Evolutionary conservation across 2,329 filamentous ascomycete species (phyloP).

Genomic region (Aspergillus unguis): DNA sequence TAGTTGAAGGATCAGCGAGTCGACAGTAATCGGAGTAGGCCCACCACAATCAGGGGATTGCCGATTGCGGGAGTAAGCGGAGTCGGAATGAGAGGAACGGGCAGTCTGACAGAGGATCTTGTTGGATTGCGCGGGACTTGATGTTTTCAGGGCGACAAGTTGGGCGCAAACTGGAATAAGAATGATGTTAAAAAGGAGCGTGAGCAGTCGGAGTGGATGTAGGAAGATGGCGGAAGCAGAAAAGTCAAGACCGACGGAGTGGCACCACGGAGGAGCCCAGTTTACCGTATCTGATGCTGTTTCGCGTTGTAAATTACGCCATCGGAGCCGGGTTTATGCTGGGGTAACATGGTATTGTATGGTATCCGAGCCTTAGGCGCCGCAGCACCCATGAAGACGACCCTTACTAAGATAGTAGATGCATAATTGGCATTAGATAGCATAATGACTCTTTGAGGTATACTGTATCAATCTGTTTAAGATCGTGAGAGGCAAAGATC

Average conservation of each 20-base stretch:
- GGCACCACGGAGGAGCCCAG: constrained; percentile 13
- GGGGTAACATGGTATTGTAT: constrained; percentile 2
- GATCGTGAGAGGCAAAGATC: background rate
- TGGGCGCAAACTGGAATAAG: constrained; percentile 1
- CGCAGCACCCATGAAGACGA: too few relatives aligned
- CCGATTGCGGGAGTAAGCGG: constrained; percentile 12
- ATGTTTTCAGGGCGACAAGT: background rate
- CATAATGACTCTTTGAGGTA: background rate
- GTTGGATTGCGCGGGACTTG: too few relatives aligned
- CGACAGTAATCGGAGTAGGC: constrained; percentile 8
- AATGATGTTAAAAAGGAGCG: constrained; percentile 7
- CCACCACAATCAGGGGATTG: constrained; percentile 18
- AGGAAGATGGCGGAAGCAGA: constrained; percentile 6
- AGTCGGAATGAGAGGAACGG: background rate
- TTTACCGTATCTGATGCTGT: constrained; percentile 4
- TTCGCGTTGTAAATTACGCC: background rate
- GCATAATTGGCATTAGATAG: too few relatives aligned
- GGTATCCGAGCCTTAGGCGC: background rate
- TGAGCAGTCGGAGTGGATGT: constrained; percentile 3
- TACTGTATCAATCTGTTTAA: background rate
- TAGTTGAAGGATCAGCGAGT: constrained; percentile 4
- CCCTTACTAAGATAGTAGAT: too few relatives aligned
- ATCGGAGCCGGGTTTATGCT: background rate
- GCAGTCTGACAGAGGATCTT: too few relatives aligned
- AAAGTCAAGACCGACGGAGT: constrained; percentile 13